Evolutionary conservation across 805 yeast species (phyloP).

Genomic region (Candida taoyuanica): DNA sequence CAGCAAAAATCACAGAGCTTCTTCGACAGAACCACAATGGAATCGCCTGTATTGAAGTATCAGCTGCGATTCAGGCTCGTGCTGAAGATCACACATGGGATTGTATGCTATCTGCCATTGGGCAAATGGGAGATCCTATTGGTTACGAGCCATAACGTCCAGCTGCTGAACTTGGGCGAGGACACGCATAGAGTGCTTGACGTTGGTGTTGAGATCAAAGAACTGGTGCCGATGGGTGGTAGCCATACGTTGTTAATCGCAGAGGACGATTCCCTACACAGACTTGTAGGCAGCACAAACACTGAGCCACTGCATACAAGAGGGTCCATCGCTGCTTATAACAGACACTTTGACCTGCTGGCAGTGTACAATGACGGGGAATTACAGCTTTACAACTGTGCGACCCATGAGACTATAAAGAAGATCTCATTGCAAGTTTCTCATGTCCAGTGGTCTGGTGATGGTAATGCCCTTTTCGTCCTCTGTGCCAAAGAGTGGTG

Average conservation of each 20-base stretch:
- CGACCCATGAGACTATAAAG: slow-evolving; percentile 5
- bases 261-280: background rate
- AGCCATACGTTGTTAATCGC: slow-evolving; percentile 1
- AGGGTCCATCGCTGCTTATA: background rate
- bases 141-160: slow-evolving; percentile 14
- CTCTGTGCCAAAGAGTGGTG: slow-evolving; percentile 24
- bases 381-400: slow-evolving; percentile 10
- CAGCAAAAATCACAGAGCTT: slow-evolving; percentile 14
- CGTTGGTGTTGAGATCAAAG: slow-evolving; percentile 1
- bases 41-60: slow-evolving; percentile 19
- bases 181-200: slow-evolving; percentile 13
- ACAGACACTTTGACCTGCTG: slow-evolving; percentile 7
- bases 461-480: slow-evolving; percentile 15
- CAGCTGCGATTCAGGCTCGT: slow-evolving; percentile 27
- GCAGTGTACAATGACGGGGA: slow-evolving; percentile 1
- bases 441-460: slow-evolving; percentile 14
- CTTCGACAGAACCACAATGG: slow-evolving; percentile 18
- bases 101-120: slow-evolving; percentile 22
- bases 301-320: background rate
- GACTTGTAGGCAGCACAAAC: too few relatives aligned
- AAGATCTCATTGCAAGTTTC: slow-evolving; percentile 1
- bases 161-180: slow-evolving; percentile 17
- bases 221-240: background rate
- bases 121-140: slow-evolving; percentile 15
- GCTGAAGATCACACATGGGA: slow-evolving; percentile 23